phyloP scores from a whole-genome alignment of 2,329 filamentous ascomycete genomes.

The Dothistroma septosporum region DNA sequence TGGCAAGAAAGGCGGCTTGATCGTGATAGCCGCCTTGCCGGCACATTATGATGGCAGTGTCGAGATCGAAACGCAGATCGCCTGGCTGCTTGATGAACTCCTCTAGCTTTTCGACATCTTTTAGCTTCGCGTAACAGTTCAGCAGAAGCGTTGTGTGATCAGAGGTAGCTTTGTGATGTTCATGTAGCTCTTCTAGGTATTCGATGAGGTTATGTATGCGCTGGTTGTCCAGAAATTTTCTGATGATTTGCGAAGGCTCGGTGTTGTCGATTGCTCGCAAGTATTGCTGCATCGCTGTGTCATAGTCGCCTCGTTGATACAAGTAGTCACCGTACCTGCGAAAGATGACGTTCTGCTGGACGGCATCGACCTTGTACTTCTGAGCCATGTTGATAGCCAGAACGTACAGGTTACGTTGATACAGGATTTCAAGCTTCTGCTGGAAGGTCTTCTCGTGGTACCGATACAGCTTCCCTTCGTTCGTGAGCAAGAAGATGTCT shows the following conservation, averaged over 20 bases:
- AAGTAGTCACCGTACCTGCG: conserved; percentile 90
- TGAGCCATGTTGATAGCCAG: conserved; percentile 89
- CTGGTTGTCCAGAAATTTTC: conserved; percentile 96
- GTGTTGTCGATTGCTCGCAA: conserved; percentile 93
- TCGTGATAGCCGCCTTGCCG: conserved; percentile 95
- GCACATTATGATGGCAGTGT: conserved; percentile 96
- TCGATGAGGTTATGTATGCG: conserved; percentile 96
- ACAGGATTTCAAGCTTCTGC: conserved; percentile 88
- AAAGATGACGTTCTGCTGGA: conserved; percentile 87
- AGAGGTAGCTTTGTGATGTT: conserved; percentile 85
- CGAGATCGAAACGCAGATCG: conserved; percentile 91
- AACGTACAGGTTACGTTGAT: conserved; percentile 87
- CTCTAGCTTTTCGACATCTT: conserved; percentile 93
- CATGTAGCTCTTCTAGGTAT: conserved; percentile 92
- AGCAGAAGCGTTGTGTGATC: conserved; percentile 92
- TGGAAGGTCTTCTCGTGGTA: conserved; percentile 89
- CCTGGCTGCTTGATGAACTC: conserved; percentile 94
- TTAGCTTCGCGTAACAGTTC: conserved; percentile 97
- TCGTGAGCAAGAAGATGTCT: conserved; percentile 81
- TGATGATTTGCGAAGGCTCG: conserved; percentile 91
- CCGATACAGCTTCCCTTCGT: conserved; percentile 85
- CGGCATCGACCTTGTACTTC: conserved; percentile 72
- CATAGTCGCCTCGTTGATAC: conserved; percentile 92
- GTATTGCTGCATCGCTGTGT: conserved; percentile 98
- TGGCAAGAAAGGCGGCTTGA: conserved; percentile 90